These are phyloP conservation scores for Paramyrothecium roridum DNA, from an alignment of 2,329 filamentous ascomycete species.

Conservation along the genomic window DNA sequence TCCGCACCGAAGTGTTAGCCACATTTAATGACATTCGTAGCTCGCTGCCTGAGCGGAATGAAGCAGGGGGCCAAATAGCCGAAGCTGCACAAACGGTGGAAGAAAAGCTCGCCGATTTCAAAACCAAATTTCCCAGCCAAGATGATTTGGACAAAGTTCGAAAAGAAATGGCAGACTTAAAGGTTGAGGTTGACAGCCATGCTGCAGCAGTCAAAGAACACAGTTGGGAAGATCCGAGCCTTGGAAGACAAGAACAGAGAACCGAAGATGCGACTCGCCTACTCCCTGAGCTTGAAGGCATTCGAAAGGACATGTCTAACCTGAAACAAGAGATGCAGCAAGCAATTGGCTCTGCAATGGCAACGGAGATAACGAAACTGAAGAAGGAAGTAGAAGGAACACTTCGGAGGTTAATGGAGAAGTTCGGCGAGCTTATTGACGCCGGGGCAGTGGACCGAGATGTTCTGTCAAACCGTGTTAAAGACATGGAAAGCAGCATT, in stretches of 20 bases:
- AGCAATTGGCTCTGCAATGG: not conserved
- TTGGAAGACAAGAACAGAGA: no score
- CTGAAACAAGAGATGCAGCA: not conserved
- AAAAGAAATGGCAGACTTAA: not conserved
- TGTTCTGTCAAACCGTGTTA: not conserved
- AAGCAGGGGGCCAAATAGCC: not conserved
- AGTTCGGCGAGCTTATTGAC: not conserved
- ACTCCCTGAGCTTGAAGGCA: not conserved
- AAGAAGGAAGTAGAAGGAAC: not conserved
- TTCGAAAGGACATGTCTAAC: not conserved
- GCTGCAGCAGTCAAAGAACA: slow-evolving; percentile 1
- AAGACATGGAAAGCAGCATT: not conserved
- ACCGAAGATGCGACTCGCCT: not conserved
- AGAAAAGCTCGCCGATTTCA: not conserved
- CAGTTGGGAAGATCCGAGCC: not conserved
- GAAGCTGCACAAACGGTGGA: not conserved
- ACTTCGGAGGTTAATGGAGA: not conserved
- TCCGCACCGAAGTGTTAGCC: not conserved
- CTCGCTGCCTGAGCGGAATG: not conserved
- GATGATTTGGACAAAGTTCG: not conserved
- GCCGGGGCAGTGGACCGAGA: not conserved
- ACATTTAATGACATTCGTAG: not conserved
- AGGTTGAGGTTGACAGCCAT: not conserved
- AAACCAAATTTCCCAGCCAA: not conserved
- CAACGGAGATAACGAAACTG: not conserved